Conservation (phyloP, 768 basidiomycete genomes). For the Boletellus ananas region DNA sequence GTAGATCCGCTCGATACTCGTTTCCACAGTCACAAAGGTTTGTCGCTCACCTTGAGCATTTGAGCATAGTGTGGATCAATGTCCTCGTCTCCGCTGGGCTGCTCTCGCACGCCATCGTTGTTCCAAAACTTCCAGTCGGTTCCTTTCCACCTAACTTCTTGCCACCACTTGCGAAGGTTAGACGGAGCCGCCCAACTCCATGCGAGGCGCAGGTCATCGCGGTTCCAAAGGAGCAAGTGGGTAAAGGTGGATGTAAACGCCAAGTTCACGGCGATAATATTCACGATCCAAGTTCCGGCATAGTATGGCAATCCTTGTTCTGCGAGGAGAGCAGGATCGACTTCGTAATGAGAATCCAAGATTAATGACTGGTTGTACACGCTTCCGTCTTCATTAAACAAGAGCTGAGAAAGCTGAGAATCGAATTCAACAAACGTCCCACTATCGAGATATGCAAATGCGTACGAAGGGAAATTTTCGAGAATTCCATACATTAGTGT, state of each 20-base stretch:
- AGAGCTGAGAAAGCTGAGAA: constrained; percentile 40
- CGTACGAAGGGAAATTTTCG: constrained; percentile 57
- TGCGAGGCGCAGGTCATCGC: constrained; percentile 42
- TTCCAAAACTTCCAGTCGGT: constrained; percentile 41
- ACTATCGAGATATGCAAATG: constrained; percentile 22
- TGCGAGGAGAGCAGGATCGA: constrained; percentile 48
- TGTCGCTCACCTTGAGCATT: constrained; percentile 38
- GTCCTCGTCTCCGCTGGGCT: constrained; percentile 36
- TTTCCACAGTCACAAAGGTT: constrained; percentile 13
- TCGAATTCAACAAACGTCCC: neutral
- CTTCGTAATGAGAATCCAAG: constrained; percentile 47
- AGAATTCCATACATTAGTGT: constrained; percentile 53
- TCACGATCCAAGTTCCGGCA: constrained; percentile 24
- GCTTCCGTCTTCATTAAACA: constrained; percentile 52
- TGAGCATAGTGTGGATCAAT: constrained; percentile 55
- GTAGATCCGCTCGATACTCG: neutral
- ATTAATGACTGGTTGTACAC: constrained; percentile 50
- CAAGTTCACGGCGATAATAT: constrained; percentile 15
- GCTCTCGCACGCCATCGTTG: constrained; percentile 12
- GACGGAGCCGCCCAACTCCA: constrained; percentile 46
- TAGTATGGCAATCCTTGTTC: constrained; percentile 36
- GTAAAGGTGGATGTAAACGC: constrained; percentile 46
- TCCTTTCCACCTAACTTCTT: constrained; percentile 20
- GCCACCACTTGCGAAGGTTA: constrained; percentile 23
- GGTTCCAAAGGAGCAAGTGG: constrained; percentile 53